phyloP scores from a whole-genome alignment of 208 protist genomes.

The Acanthamoeba culbertsoni region DNA sequence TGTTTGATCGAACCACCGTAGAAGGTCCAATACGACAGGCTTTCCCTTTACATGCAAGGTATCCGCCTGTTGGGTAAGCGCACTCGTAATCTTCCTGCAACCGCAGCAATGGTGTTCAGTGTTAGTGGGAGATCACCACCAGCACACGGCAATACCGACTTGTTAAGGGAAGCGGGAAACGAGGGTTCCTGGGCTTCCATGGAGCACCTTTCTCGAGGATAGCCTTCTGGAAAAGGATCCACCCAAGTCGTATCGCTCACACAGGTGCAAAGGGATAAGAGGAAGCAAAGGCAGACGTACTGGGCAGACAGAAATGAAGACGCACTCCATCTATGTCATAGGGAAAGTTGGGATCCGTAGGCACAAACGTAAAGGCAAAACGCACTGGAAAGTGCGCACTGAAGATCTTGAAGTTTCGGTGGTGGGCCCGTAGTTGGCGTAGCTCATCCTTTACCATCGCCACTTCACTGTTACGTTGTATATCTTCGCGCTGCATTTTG shows the following conservation, averaged over 20 bases:
- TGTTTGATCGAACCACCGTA: neutral
- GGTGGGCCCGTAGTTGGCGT: neutral
- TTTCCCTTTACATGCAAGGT: neutral
- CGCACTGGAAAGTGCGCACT: neutral
- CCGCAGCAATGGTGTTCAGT: neutral
- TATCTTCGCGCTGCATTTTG: neutral
- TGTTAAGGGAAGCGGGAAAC: neutral
- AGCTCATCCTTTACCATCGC: constrained; percentile 22
- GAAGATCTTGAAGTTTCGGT: constrained; percentile 20
- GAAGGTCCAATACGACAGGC: neutral
- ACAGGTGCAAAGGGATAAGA: neutral
- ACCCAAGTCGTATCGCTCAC: neutral
- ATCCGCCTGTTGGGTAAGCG: neutral
- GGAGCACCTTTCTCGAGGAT: neutral
- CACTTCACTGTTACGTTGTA: neutral
- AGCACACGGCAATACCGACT: neutral
- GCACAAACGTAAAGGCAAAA: constrained; percentile 9
- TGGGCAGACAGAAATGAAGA: neutral
- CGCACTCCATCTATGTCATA: constrained; percentile 26
- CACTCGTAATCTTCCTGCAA: neutral
- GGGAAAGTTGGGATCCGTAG: constrained; percentile 4
- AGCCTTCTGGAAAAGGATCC: neutral
- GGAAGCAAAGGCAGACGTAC: neutral
- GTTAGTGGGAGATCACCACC: neutral
- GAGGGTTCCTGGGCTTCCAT: neutral